A percentile compares a stretch with the other conserved stretches of the same genome.
phyloP scores from a whole-genome alignment of 176 grass and related monocot species.

The Lolium multiflorum region DNA sequence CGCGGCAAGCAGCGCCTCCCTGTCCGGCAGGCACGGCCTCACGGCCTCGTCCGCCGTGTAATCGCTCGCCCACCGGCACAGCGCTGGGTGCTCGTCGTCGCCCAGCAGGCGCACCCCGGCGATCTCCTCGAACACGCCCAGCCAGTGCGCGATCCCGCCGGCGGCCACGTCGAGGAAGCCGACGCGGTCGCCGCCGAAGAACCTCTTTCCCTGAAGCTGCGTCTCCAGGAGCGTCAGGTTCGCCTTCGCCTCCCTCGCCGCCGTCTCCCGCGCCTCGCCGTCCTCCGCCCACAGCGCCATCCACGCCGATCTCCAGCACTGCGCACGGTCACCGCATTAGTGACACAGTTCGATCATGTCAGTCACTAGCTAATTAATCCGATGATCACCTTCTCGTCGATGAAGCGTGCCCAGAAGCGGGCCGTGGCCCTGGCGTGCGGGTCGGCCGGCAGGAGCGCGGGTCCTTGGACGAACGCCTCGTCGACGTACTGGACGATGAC shows the following conservation, averaged over 20 bases:
- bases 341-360: too few relatives aligned
- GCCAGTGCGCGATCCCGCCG: neutral
- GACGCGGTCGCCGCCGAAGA: neutral
- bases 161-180: neutral
- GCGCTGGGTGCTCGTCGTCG: neutral
- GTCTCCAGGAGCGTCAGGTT: neutral
- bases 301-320: neutral
- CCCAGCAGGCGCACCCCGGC: neutral
- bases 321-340: too few relatives aligned
- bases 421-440: conserved; percentile 31
- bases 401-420: conserved; percentile 50
- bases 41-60: neutral
- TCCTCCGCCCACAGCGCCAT: conserved; percentile 5
- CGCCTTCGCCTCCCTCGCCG: neutral
- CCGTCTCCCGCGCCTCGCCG: neutral
- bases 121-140: neutral
- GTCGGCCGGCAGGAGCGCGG: conserved; percentile 28
- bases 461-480: conserved; percentile 30
- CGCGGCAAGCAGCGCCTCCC: neutral
- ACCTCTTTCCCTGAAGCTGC: neutral
- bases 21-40: neutral
- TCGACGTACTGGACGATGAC: conserved; percentile 57
- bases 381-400: conserved; percentile 24
- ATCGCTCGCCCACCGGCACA: conserved; percentile 8
- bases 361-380: too few relatives aligned